A percentile compares a stretch with the other conserved stretches of the same genome.
These are phyloP conservation scores for Dianthus caryophyllus DNA, from an alignment of 148 eudicot genomes.

Conservation along the genomic window DNA sequence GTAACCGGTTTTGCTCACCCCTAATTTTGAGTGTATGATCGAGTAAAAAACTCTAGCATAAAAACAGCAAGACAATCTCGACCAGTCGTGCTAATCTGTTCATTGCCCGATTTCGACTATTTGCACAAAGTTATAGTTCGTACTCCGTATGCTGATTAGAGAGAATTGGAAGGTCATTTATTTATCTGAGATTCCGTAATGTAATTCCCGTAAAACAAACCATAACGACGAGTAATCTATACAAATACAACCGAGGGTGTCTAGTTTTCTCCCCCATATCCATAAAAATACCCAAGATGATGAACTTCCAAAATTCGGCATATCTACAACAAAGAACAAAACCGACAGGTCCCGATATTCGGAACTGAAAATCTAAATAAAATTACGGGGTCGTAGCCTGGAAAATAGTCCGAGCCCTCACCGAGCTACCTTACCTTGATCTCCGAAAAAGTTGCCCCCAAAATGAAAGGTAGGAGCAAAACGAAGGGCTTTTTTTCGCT, in stretches of 20 bases:
- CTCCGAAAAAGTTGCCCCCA: constrained; percentile 14
- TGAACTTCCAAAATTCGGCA: constrained; percentile 40
- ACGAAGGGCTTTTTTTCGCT: background rate
- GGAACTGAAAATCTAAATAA: background rate
- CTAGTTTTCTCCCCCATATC: constrained; percentile 20
- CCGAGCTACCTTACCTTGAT: constrained; percentile 31
- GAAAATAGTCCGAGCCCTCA: constrained; percentile 33
- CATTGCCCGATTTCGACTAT: background rate
- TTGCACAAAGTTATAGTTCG: background rate
- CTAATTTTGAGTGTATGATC: too few species aligned
- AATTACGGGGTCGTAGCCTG: constrained; percentile 8
- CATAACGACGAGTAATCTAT: constrained; percentile 38
- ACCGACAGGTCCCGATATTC: constrained; percentile 8
- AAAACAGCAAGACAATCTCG: too few species aligned
- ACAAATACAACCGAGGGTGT: constrained; percentile 25
- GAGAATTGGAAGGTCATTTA: constrained; percentile 21
- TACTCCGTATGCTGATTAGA: constrained; percentile 8
- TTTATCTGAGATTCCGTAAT: constrained; percentile 22
- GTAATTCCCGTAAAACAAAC: constrained; percentile 17
- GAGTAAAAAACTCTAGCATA: too few species aligned
- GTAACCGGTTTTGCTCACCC: too few species aligned
- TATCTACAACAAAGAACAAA: constrained; percentile 39
- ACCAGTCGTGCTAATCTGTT: too few species aligned
- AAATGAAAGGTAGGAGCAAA: constrained; percentile 13
- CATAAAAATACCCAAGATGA: constrained; percentile 24